A percentile compares a stretch with the other conserved stretches of the same genome.
These are phyloP conservation scores for Polyplosphaeria fusca DNA, from an alignment of 495 filamentous ascomycete species.

Conservation along the genomic window DNA sequence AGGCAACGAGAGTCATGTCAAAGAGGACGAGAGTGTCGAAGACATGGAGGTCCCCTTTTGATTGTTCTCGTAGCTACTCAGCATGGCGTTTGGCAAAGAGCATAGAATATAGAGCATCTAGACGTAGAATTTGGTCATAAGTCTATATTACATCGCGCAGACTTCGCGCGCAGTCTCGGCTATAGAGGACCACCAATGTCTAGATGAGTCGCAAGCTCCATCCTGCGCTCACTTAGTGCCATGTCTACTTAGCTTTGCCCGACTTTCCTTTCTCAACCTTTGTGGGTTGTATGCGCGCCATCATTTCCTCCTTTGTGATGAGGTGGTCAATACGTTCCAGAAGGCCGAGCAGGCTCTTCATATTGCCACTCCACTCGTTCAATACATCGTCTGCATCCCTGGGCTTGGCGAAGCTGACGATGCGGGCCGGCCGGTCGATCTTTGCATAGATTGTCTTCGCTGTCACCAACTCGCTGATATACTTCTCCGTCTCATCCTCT, in stretches of 20 bases:
- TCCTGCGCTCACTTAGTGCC: not conserved
- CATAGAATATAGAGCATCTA: not conserved
- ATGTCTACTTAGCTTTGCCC: conserved; percentile 27
- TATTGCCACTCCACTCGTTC: conserved; percentile 98
- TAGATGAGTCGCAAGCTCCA: conserved; percentile 14
- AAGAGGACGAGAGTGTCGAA: conserved; percentile 49
- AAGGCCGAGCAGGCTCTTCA: conserved; percentile 92
- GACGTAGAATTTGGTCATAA: conserved; percentile 4
- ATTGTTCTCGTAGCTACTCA: not conserved
- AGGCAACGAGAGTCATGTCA: conserved; percentile 19
- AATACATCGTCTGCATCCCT: conserved; percentile 94
- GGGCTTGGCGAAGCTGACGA: conserved; percentile 90
- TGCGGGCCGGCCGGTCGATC: conserved; percentile 87
- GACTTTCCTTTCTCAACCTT: conserved; percentile 51
- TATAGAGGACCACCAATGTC: conserved; percentile 21
- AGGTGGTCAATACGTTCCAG: conserved; percentile 95
- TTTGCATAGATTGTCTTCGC: conserved; percentile 96
- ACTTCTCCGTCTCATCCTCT: conserved; percentile 95
- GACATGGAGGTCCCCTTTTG: conserved; percentile 55
- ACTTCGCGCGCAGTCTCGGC: conserved; percentile 20
- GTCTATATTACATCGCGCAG: conserved; percentile 35
- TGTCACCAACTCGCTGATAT: conserved; percentile 91
- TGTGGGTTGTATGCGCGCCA: conserved; percentile 86
- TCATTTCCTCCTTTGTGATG: conserved; percentile 99
- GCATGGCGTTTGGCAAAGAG: conserved; percentile 17